Conservation (phyloP, 179 eudicot genomes). For the Nepenthes alata region DNA sequence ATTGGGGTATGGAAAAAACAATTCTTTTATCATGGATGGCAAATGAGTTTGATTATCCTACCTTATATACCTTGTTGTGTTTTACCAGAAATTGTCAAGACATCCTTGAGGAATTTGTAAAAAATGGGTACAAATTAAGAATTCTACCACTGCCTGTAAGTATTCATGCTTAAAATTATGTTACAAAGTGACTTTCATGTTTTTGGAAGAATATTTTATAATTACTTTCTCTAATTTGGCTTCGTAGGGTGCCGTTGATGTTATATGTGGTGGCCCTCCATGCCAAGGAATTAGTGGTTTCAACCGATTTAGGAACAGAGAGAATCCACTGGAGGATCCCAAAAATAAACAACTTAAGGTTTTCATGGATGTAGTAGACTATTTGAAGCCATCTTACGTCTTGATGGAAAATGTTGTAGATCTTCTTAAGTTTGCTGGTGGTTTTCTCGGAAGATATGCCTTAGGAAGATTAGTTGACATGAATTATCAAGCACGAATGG, state of each 20-base stretch:
- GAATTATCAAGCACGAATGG: slow-evolving; percentile 63
- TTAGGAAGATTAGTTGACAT: slow-evolving; percentile 53
- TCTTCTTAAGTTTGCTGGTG: slow-evolving; percentile 36
- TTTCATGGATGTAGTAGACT: slow-evolving; percentile 57
- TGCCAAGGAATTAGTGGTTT: slow-evolving; percentile 90
- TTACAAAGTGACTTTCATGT: background rate
- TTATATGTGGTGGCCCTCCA: slow-evolving; percentile 85
- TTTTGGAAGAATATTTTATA: background rate
- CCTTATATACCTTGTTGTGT: too few relatives aligned
- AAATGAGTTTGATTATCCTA: too few relatives aligned
- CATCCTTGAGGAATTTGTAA: slow-evolving; percentile 51
- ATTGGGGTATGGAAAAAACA: slow-evolving; percentile 33
- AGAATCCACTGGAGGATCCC: slow-evolving; percentile 39
- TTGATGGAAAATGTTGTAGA: slow-evolving; percentile 84
- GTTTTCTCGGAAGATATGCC: slow-evolving; percentile 47
- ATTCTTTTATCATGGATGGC: background rate
- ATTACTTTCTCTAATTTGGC: background rate
- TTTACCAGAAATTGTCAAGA: slow-evolving; percentile 37
- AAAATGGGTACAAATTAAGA: slow-evolving; percentile 28
- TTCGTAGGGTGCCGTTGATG: slow-evolving; percentile 51
- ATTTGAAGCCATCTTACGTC: slow-evolving; percentile 40
- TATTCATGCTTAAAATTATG: background rate
- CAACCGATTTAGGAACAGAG: slow-evolving; percentile 44
- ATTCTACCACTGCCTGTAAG: slow-evolving; percentile 73
- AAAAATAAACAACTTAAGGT: slow-evolving; percentile 51